Percentiles rank a stretch among this genome's conserved stretches.
Evolutionary conservation across 2,329 filamentous ascomycete genomes (phyloP).

Genomic region (Albophoma yamanashiensis): DNA sequence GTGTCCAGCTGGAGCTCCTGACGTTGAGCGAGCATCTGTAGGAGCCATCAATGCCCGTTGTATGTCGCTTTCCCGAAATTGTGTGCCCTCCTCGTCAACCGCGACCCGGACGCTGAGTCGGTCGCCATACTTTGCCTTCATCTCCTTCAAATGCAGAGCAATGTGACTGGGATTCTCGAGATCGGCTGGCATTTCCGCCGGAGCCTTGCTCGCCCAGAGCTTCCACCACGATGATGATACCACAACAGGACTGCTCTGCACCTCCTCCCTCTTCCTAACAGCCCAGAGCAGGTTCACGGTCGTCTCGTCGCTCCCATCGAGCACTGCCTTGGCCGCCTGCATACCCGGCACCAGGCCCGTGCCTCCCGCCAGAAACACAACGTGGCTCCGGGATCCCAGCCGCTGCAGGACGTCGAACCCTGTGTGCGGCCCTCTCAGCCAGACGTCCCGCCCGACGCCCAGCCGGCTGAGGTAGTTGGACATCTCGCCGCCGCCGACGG

Average conservation of each 20-base stretch:
- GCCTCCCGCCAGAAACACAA: constrained; percentile 83
- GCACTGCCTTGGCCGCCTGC: constrained; percentile 60
- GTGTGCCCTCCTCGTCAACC: constrained; percentile 67
- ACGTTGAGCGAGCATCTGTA: neutral
- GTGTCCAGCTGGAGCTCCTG: constrained; percentile 2
- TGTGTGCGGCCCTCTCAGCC: constrained; percentile 67
- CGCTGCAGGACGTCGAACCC: constrained; percentile 45
- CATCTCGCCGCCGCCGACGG: constrained; percentile 71
- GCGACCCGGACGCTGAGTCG: constrained; percentile 61
- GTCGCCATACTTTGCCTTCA: constrained; percentile 47
- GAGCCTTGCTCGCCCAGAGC: constrained; percentile 10
- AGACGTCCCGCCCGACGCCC: constrained; percentile 50
- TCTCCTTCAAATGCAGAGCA: constrained; percentile 48
- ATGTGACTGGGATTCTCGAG: constrained; percentile 32
- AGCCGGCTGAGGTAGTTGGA: constrained; percentile 68
- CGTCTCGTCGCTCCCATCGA: constrained; percentile 23
- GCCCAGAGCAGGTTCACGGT: constrained; percentile 74
- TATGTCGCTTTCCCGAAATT: constrained; percentile 48
- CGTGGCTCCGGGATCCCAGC: constrained; percentile 19
- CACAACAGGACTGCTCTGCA: constrained; percentile 19
- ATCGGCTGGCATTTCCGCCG: constrained; percentile 10
- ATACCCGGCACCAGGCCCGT: constrained; percentile 87
- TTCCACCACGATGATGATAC: constrained; percentile 14
- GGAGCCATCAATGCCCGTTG: constrained; percentile 15
- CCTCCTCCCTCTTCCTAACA: constrained; percentile 46